Conservation (phyloP, 768 basidiomycete species). For the Pisolithus albus region DNA sequence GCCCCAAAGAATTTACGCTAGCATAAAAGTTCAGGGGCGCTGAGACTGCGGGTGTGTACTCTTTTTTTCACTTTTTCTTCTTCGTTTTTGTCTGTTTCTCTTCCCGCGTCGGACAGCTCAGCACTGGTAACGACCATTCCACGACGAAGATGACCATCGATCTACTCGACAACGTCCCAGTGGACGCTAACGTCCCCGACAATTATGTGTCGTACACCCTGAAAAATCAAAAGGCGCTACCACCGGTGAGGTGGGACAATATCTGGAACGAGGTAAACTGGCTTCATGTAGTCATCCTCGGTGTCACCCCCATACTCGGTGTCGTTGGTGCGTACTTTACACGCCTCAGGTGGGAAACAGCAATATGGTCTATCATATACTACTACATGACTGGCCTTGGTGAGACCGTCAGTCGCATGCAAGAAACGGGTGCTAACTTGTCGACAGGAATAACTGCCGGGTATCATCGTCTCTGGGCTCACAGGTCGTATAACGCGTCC, state of each 20-base stretch:
- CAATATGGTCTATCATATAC: constrained; percentile 57
- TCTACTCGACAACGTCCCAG: constrained; percentile 27
- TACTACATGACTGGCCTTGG: constrained; percentile 82
- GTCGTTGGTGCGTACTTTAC: constrained; percentile 66
- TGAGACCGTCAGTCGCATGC: constrained; percentile 32
- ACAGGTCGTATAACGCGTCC: constrained; percentile 90
- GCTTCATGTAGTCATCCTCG: constrained; percentile 68
- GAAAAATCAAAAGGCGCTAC: constrained; percentile 57
- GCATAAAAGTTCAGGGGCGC: constrained; percentile 19
- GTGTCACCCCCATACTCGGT: constrained; percentile 66
- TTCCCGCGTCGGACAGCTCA: constrained; percentile 19
- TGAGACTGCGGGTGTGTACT: neutral
- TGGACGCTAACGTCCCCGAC: constrained; percentile 63
- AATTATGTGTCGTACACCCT: constrained; percentile 79
- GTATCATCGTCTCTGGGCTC: constrained; percentile 97
- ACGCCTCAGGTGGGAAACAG: constrained; percentile 65
- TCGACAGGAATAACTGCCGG: constrained; percentile 76
- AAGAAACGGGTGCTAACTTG: constrained; percentile 20
- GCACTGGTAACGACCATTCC: constrained; percentile 5
- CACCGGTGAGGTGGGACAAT: constrained; percentile 60
- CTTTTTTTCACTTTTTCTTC: constrained; percentile 13
- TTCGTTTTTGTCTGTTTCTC: constrained; percentile 3
- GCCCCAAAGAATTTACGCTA: constrained; percentile 26
- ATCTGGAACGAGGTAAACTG: constrained; percentile 62
- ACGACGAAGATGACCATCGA: neutral